Evolutionary conservation across 2,329 filamentous ascomycete genomes (phyloP), one percentile per base, ranked within the genome.

Genomic region (Aspergillus quadrilineatus): DNA sequence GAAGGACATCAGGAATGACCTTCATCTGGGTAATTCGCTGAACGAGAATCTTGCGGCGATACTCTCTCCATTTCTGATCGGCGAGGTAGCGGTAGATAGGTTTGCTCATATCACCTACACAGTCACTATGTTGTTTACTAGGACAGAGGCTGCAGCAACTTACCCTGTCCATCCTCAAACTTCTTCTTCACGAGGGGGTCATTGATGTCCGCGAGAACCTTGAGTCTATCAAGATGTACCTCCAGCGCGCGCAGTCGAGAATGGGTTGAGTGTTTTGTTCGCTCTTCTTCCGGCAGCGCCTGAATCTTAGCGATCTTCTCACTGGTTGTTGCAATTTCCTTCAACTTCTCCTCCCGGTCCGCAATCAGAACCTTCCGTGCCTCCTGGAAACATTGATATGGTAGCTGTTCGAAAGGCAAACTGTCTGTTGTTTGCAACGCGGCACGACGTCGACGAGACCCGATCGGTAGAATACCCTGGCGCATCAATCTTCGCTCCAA

Each of bases 381-480:
- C 78, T 97, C 92, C 77, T 99, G 94, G 79, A 97, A 99, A 76
- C 90, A 94, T 81, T 97, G 93, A 78, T 95, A 99, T 15, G 94
- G 94, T 64, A 99, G 80, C 71, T 93, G 89, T 79, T 96, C 91
- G 71, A 99, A 97, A 28, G 92, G 91, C 49, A 96, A 78, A 67
- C 88, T 83, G 60, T 82, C 61, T 78, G 83, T 66, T 78, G 84
- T 67, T 82, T 77, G 85, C 59, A 92, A 74, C 29, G 89, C 89
- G 29, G 86, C 84, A 71, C 93, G 88, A 61, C 92, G 88, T 80
- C 92, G 85, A 65, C 92, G 86, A 45, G 92, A 96, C 50, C 92
- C 92, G 66, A 96, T 80, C 51, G 90, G 91, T 60, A 84, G 81
- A 44, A 85, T 81, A 53, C 89, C 88, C 62, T 82, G 77, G 69